A percentile compares a stretch with the other conserved stretches of the same genome.
Conservation (phyloP, 805 yeast genomes). For the Cyberlindnera nakhonratchasimensis region DNA sequence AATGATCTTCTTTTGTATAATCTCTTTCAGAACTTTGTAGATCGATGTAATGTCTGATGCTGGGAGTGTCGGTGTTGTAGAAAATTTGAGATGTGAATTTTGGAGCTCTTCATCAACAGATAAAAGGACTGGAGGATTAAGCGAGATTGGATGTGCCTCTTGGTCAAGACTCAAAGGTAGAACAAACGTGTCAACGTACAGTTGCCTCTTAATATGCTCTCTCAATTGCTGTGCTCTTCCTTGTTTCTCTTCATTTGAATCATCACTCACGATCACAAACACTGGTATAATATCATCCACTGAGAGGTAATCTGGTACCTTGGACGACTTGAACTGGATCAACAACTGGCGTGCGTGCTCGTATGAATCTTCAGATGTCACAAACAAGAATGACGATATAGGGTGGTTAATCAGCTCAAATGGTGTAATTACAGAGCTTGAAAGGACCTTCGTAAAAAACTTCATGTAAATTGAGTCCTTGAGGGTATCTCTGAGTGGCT, state of each 20-base stretch:
- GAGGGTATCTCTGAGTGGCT: slow-evolving; percentile 30
- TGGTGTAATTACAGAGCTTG: slow-evolving; percentile 60
- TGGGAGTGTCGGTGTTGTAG: slow-evolving; percentile 16
- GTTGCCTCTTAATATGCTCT: slow-evolving; percentile 33
- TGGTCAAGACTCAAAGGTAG: slow-evolving; percentile 16
- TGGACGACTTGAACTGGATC: slow-evolving; percentile 45
- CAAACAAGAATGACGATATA: slow-evolving; percentile 64
- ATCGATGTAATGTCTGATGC: slow-evolving; percentile 13
- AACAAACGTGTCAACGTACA: slow-evolving; percentile 33
- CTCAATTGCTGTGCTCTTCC: slow-evolving; percentile 38
- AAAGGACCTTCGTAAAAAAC: slow-evolving; percentile 53
- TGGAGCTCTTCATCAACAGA: slow-evolving; percentile 47
- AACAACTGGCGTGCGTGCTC: slow-evolving; percentile 57
- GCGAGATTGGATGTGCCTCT: slow-evolving; percentile 12
- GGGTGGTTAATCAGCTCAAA: slow-evolving; percentile 91
- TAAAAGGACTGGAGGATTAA: slow-evolving; percentile 32
- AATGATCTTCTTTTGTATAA: slow-evolving; percentile 41
- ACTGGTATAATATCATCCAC: slow-evolving; percentile 56
- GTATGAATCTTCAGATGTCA: slow-evolving; percentile 52
- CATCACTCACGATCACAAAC: slow-evolving; percentile 49
- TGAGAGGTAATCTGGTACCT: slow-evolving; percentile 62
- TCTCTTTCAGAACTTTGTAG: slow-evolving; percentile 24
- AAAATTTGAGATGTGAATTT: slow-evolving; percentile 16
- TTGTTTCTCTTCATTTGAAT: slow-evolving; percentile 40
- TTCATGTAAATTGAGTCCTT: slow-evolving; percentile 52